phyloP scores from a whole-genome alignment of 2,329 filamentous ascomycete species.

The Venturia pyrina region DNA sequence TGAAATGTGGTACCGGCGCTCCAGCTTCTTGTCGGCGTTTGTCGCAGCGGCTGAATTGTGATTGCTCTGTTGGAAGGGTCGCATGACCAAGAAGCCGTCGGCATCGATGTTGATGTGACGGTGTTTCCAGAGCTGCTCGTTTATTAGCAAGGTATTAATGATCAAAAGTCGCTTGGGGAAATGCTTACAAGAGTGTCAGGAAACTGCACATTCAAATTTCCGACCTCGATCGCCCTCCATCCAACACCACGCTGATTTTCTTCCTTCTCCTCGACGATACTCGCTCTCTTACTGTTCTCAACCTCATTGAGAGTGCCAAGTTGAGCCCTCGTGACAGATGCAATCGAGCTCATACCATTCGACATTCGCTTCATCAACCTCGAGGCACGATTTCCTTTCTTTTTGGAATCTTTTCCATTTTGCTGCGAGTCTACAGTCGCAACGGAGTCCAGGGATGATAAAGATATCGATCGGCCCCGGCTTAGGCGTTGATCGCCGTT shows the following conservation, averaged over 20 bases:
- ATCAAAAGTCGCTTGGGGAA: neutral
- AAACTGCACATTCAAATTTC: constrained; percentile 94
- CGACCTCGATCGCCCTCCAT: constrained; percentile 57
- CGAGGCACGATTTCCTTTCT: constrained; percentile 46
- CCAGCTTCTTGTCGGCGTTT: constrained; percentile 29
- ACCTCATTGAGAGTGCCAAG: constrained; percentile 5
- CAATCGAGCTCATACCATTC: constrained; percentile 40
- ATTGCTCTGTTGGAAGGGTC: neutral
- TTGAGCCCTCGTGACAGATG: neutral
- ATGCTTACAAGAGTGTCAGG: constrained; percentile 68
- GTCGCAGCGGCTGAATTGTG: neutral
- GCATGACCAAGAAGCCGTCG: constrained; percentile 69
- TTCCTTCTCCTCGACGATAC: constrained; percentile 27
- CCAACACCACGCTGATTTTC: neutral
- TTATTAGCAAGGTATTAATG: neutral
- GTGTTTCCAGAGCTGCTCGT: constrained; percentile 71
- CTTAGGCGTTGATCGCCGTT: constrained; percentile 17
- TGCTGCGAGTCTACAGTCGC: constrained; percentile 19
- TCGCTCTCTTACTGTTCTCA: constrained; percentile 14
- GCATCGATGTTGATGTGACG: constrained; percentile 79
- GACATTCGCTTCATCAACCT: constrained; percentile 59
- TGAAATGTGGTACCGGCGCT: constrained; percentile 74
- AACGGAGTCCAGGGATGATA: neutral
- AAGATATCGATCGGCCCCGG: constrained; percentile 9
- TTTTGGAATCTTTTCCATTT: constrained; percentile 39